A percentile compares a stretch with the other conserved stretches of the same genome.
Conservation (phyloP, 148 eudicot species). For the Amaranthus hypochondriacus region DNA sequence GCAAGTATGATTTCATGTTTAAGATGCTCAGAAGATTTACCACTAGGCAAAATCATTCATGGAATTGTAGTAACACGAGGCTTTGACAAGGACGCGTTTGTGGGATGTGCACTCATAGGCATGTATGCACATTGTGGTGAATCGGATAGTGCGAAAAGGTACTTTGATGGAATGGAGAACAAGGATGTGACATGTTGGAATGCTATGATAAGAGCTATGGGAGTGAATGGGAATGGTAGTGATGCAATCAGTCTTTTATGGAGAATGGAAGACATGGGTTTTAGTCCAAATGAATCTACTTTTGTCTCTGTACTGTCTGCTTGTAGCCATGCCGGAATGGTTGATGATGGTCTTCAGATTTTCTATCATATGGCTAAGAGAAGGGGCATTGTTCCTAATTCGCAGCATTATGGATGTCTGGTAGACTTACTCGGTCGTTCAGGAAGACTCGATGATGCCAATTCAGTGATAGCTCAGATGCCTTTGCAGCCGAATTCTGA, state of each 20-base stretch:
- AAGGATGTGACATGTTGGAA: constrained; percentile 60
- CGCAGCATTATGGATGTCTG: constrained; percentile 52
- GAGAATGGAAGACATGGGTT: constrained; percentile 34
- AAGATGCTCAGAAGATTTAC: constrained; percentile 36
- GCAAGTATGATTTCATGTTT: constrained; percentile 39
- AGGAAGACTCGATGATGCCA: constrained; percentile 46
- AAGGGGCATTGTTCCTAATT: constrained; percentile 38
- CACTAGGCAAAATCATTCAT: constrained; percentile 38
- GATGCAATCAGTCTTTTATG: constrained; percentile 36
- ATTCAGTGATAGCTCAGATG: constrained; percentile 33
- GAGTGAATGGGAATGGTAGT: constrained; percentile 38
- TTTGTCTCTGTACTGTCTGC: constrained; percentile 45
- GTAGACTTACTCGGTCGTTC: constrained; percentile 57
- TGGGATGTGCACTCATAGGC: constrained; percentile 45
- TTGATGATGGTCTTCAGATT: constrained; percentile 42
- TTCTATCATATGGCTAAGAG: constrained; percentile 29
- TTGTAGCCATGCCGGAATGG: constrained; percentile 55
- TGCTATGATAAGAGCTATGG: constrained; percentile 48
- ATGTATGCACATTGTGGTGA: constrained; percentile 44
- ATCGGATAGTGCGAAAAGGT: constrained; percentile 31
- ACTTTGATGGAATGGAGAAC: constrained; percentile 31
- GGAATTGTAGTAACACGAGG: constrained; percentile 38
- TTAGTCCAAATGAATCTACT: constrained; percentile 46
- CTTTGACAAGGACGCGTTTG: constrained; percentile 36
- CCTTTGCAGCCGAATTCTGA: constrained; percentile 27